A percentile compares a stretch with the other conserved stretches of the same genome.
Conservation (phyloP, 2,329 filamentous ascomycete genomes). For the Cytospora leucostoma region DNA sequence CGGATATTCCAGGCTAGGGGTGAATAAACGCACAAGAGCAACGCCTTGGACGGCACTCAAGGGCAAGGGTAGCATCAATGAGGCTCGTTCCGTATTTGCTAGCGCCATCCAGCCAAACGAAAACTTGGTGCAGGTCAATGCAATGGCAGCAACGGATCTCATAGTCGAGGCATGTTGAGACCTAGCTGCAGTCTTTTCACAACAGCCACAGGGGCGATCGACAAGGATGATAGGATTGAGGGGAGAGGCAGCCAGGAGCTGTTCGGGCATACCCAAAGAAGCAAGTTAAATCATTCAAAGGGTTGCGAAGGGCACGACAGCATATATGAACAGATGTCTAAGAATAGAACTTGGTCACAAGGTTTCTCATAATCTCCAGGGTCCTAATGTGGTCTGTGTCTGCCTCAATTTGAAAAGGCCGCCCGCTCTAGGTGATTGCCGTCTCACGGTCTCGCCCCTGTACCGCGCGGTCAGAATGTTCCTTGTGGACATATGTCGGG, state of each 20-base stretch:
- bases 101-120: neutral
- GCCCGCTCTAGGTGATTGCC: neutral
- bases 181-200: neutral
- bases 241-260: neutral
- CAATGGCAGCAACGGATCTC: neutral
- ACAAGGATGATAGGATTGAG: neutral
- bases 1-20: neutral
- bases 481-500: neutral
- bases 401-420: neutral
- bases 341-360: neutral
- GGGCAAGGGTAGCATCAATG: neutral
- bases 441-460: neutral
- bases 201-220: neutral
- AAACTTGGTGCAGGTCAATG: neutral
- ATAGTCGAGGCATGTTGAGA: neutral
- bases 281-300: neutral
- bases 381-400: neutral
- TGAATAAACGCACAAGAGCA: neutral
- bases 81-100: neutral
- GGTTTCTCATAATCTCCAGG: neutral
- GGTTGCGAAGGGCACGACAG: neutral
- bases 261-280: neutral
- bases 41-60: neutral
- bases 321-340: neutral
- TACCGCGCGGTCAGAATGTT: neutral